These are phyloP conservation scores for Venturia asperata DNA, from an alignment of 2,329 filamentous ascomycete genomes.

Conservation along the genomic window DNA sequence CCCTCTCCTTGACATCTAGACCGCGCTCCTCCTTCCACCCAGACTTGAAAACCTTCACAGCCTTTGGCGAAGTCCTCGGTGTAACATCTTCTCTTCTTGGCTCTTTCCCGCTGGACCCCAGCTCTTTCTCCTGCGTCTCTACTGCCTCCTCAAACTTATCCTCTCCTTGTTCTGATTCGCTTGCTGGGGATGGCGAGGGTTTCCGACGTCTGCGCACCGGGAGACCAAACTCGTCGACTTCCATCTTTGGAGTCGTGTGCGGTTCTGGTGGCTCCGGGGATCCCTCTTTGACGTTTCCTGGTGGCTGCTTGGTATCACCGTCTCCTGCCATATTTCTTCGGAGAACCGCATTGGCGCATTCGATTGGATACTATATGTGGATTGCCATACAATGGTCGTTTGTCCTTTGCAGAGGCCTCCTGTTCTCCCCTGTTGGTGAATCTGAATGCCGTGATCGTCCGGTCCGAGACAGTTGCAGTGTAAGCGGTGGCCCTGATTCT, in stretches of 20 bases:
- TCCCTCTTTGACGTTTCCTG: constrained; percentile 27
- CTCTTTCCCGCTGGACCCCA: neutral
- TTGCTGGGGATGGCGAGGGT: neutral
- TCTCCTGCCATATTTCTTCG: constrained; percentile 20
- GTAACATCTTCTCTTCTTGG: neutral
- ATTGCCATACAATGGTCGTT: constrained; percentile 3
- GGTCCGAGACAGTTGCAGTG: neutral
- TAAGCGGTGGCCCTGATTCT: neutral
- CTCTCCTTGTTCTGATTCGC: constrained; percentile 19
- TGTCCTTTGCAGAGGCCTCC: neutral
- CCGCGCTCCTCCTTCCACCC: constrained; percentile 7
- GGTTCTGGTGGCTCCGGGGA: constrained; percentile 1
- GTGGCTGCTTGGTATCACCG: constrained; percentile 18
- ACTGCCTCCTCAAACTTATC: constrained; percentile 24
- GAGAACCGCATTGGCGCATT: constrained; percentile 13
- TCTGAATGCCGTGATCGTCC: neutral
- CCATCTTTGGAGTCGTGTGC: constrained; percentile 22
- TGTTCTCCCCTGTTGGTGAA: neutral
- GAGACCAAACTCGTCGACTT: constrained; percentile 34
- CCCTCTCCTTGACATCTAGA: constrained; percentile 2
- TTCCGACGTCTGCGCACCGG: constrained; percentile 24
- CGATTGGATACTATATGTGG: neutral
- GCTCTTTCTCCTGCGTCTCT: constrained; percentile 20
- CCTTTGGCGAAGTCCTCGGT: constrained; percentile 1
- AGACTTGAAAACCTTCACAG: constrained; percentile 1